phyloP scores from a whole-genome alignment of 192 early-diverging fungal genomes.

The Paraglomus brasilianum region DNA sequence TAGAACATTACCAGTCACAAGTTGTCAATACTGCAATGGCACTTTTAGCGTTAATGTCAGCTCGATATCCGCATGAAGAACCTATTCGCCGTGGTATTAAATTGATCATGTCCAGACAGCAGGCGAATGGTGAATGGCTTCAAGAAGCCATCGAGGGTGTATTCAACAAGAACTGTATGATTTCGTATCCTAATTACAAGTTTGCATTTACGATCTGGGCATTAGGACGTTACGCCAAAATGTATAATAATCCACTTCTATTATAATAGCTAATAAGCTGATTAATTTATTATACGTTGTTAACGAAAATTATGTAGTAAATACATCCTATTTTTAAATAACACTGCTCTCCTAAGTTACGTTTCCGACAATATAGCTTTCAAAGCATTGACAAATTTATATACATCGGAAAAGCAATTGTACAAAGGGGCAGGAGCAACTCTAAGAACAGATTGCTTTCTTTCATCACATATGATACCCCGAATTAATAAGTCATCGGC shows the following conservation, averaged over 20 bases:
- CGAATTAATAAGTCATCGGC: constrained; percentile 57
- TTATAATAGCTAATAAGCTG: background rate
- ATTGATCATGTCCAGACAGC: constrained; percentile 84
- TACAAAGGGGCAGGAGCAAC: constrained; percentile 90
- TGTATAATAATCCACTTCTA: constrained; percentile 55
- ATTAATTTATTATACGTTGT: too few species aligned
- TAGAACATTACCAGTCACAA: constrained; percentile 72
- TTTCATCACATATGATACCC: constrained; percentile 84
- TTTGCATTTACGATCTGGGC: constrained; percentile 93
- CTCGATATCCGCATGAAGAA: constrained; percentile 74
- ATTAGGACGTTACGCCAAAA: constrained; percentile 75
- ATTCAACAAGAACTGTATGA: constrained; percentile 88
- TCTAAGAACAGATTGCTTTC: constrained; percentile 89
- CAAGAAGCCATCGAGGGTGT: constrained; percentile 98
- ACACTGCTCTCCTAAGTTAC: too few species aligned
- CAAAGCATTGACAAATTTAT: constrained; percentile 61
- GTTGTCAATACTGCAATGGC: constrained; percentile 93
- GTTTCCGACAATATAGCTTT: constrained; percentile 37
- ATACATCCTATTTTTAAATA: too few species aligned
- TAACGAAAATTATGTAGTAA: too few species aligned
- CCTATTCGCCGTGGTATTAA: constrained; percentile 66
- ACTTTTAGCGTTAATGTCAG: constrained; percentile 84
- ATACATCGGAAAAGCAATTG: constrained; percentile 83
- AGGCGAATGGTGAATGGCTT: constrained; percentile 89
- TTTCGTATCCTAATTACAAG: constrained; percentile 94